Evolutionary conservation across 768 basidiomycete genomes (phyloP).

Genomic region (Calocybe indica): DNA sequence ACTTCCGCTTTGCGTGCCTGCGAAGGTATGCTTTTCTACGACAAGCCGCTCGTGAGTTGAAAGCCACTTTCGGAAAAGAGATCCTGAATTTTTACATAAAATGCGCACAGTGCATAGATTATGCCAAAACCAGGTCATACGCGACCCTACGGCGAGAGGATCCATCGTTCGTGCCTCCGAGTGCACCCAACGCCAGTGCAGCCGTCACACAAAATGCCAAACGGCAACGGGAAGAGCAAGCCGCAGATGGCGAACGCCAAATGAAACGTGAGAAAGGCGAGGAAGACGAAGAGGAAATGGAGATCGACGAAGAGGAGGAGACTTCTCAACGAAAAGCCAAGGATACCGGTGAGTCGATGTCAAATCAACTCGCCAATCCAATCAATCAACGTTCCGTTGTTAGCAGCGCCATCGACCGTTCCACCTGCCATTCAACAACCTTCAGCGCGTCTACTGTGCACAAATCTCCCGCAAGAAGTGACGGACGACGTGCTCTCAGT

Average conservation of each 20-base stretch:
- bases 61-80: constrained; percentile 3
- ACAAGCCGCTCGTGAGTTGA: constrained; percentile 80
- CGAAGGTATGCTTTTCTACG: constrained; percentile 90
- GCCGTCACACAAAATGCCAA: constrained; percentile 48
- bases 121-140: constrained; percentile 86
- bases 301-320: constrained; percentile 88
- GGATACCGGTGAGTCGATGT: constrained; percentile 40
- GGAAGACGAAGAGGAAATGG: constrained; percentile 87
- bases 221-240: constrained; percentile 60
- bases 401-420: constrained; percentile 30
- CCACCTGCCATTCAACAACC: constrained; percentile 48
- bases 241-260: constrained; percentile 44
- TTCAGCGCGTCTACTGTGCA: constrained; percentile 63
- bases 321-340: constrained; percentile 30
- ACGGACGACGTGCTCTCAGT: constrained; percentile 82
- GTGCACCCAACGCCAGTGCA: constrained; percentile 52
- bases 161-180: constrained; percentile 73
- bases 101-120: constrained; percentile 70
- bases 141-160: constrained; percentile 78
- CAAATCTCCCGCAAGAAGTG: constrained; percentile 88
- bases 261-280: constrained; percentile 68
- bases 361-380: neutral
- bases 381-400: neutral
- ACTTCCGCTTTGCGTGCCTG: constrained; percentile 91
- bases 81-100: neutral